Evolutionary conservation across 2,329 filamentous ascomycete genomes (phyloP).

Genomic region (Penicillium sp.): DNA sequence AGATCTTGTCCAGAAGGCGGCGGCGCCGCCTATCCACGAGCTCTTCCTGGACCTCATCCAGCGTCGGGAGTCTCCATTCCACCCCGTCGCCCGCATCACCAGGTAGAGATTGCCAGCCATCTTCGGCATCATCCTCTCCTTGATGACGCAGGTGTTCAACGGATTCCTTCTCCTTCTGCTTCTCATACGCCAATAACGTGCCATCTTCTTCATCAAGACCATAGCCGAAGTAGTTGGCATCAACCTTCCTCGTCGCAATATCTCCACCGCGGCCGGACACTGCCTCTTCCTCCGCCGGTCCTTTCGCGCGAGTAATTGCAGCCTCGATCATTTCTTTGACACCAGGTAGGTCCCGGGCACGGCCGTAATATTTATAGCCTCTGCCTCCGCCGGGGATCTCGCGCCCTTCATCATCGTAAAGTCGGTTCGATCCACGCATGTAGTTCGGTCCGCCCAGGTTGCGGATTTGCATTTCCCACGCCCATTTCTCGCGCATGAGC

Average conservation of each 20-base stretch:
- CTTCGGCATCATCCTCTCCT: conserved; percentile 58
- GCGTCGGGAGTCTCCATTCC: conserved; percentile 77
- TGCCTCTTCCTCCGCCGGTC: conserved; percentile 67
- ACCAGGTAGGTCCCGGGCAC: conserved; percentile 84
- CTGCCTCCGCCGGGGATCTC: conserved; percentile 74
- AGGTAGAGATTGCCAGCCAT: conserved; percentile 80
- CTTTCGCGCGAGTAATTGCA: conserved; percentile 61
- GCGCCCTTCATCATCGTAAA: conserved; percentile 71
- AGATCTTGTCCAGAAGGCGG: conserved; percentile 79
- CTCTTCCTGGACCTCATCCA: conserved; percentile 93
- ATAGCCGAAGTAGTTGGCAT: conserved; percentile 95
- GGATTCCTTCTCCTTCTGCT: conserved; percentile 78
- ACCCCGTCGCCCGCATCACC: conserved; percentile 82
- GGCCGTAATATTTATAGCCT: conserved; percentile 91
- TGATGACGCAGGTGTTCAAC: conserved; percentile 65
- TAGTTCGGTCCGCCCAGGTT: conserved; percentile 97
- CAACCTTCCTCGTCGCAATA: conserved; percentile 65
- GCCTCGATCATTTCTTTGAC: conserved; percentile 96
- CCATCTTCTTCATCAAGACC: conserved; percentile 90
- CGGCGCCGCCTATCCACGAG: conserved; percentile 80
- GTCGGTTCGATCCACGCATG: conserved; percentile 70
- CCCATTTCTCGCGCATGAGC: conserved; percentile 97
- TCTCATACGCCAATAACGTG: conserved; percentile 75
- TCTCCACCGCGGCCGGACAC: conserved; percentile 47
- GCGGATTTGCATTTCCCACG: conserved; percentile 97